Evolutionary conservation across 495 filamentous ascomycete genomes (phyloP), one percentile per base, ranked within the genome.

Genomic region (Chlorociboria aeruginascens): DNA sequence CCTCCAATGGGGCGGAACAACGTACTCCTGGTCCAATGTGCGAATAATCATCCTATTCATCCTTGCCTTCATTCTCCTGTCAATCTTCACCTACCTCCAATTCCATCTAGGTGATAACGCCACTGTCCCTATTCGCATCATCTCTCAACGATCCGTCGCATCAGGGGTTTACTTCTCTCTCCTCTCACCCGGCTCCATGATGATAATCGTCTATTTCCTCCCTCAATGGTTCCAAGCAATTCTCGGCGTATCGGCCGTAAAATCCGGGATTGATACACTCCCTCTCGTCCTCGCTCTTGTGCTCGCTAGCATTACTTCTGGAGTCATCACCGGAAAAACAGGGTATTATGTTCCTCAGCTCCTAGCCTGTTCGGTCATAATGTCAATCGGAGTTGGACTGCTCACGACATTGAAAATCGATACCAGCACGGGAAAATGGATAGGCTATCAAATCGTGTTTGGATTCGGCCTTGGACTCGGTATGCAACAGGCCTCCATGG

Each of bases 161-260:
- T 72, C 69, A 16, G 75, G 74, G 2, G 64, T 72, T 0, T 63
- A 74, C 44, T 89, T 80, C 59, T 67, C 74, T 40, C 8, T 68
- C 81, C 46, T 43, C 82, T 17, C 73, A 80, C 6, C 81, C 72
- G 3, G 66, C 77, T 0, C 88, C 89, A 71, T 75, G 92, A 56
- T 65, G 87, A 48, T 58, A 81, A 40, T 51, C 81, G 13, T 36
- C 2, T 85, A 81, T 58, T 82, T 74, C 50, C 59, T 86, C 2
- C 82, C 82, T 0, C 68, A 87, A 32, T 89, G 81, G 82, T 87
- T 89, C 64, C 86, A 92, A 64, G 78, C 78, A 10, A 79, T 82
- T 42, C 70, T 81, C 51, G 71, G 73, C 10, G 69, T 69, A 8
- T 67, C 66, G 7, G 74, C 79, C 6, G 62, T 73, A 11, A 62